Evolutionary conservation across 768 basidiomycete genomes (phyloP), one percentile per base, ranked within the genome.

Genomic region (Phanerochaete sordida): DNA sequence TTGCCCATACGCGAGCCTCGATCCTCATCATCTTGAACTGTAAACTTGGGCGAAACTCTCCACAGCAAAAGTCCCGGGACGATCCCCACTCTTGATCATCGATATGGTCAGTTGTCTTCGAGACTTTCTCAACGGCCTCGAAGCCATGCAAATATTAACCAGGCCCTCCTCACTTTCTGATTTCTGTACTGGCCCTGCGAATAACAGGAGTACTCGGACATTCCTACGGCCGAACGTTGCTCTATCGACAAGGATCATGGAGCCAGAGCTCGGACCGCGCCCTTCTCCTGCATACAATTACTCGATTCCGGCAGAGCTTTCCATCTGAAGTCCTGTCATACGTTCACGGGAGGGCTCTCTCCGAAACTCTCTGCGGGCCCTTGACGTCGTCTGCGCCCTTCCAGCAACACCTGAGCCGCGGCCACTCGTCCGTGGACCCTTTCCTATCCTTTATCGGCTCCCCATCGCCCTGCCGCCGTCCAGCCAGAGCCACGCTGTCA

Each of bases 371-470:
- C 50, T 33, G 31, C 23, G 19, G 8, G 24, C 53, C 31, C 53
- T 54, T 54, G 53, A 54, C 53, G 53, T 54, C 53, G 51, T 37
- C 12, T 37, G 21, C n/a, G n/a, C n/a, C n/a, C 35, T 52, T 23
- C 33, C 1, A 37, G 15, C 35, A 12, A 21, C 53, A 37, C 35
- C 24, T 19, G 6, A 11, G 19, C 53, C 53, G 53, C 39, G 53
- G n/a, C 31, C 13, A 9, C n/a, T 24, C 33, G 13, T 31, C 35
- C 21, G 31, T 19, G 47, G 23, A 28, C 47, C 47, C 27, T 48
- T 12, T 48, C 13, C 47, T 48, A 48, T 28, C 33, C 13, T 13
- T 13, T 35, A 35, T n/a, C n/a, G n/a, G n/a, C n/a, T n/a, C n/a
- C n/a, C n/a, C n/a, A n/a, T n/a, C n/a, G n/a, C n/a, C n/a, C n/a